These are phyloP conservation scores for Hydnum rufescens DNA, from an alignment of 768 basidiomycete genomes.

Conservation along the genomic window DNA sequence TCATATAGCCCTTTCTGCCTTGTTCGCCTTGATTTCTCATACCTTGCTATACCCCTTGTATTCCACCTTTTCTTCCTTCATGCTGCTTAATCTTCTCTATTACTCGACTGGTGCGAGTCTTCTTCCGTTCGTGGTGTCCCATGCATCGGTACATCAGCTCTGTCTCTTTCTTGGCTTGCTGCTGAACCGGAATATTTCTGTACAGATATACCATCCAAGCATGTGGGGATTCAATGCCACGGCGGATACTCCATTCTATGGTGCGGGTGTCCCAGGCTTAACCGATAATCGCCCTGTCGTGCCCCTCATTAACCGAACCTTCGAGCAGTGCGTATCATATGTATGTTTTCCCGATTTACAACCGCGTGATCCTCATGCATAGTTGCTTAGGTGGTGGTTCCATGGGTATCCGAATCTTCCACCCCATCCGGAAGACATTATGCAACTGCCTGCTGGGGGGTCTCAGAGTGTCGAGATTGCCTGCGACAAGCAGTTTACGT, in stretches of 20 bases:
- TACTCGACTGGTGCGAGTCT: too few relatives aligned
- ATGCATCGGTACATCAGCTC: too few relatives aligned
- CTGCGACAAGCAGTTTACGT: slow-evolving; percentile 41
- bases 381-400: slow-evolving; percentile 27
- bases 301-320: slow-evolving; percentile 22
- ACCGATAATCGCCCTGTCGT: slow-evolving; percentile 43
- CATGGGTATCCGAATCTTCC: slow-evolving; percentile 39
- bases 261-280: neutral
- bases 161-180: too few relatives aligned
- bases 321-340: slow-evolving; percentile 36
- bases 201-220: slow-evolving; percentile 35
- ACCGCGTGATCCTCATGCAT: slow-evolving; percentile 26
- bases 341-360: slow-evolving; percentile 33
- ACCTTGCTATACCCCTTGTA: too few relatives aligned
- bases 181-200: too few relatives aligned
- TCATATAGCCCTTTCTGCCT: too few relatives aligned
- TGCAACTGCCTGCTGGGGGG: slow-evolving; percentile 39
- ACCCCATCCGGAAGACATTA: slow-evolving; percentile 34
- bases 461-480: slow-evolving; percentile 29
- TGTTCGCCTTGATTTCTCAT: too few relatives aligned
- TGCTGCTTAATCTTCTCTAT: too few relatives aligned
- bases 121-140: too few relatives aligned
- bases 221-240: slow-evolving; percentile 61
- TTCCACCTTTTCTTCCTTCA: too few relatives aligned
- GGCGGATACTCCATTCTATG: slow-evolving; percentile 19